Evolutionary conservation across 1,284 basidiomycete species (phyloP).

Genomic region (Cryptococcus floricola): DNA sequence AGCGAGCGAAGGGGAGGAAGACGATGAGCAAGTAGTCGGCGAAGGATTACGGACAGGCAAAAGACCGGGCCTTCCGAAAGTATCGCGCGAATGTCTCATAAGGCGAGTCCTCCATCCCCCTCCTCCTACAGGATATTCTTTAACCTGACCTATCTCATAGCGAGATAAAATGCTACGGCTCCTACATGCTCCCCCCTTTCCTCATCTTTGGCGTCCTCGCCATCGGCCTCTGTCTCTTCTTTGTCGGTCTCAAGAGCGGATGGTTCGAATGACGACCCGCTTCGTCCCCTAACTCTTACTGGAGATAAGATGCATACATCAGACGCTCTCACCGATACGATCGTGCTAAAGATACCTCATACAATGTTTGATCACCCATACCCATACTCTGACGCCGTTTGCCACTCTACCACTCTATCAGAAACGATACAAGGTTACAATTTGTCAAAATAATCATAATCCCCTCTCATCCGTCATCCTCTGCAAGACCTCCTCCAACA

Average conservation of each 20-base stretch:
- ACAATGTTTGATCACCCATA: too few species aligned
- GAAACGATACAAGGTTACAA: neutral
- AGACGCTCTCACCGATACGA: too few species aligned
- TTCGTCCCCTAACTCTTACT: too few species aligned
- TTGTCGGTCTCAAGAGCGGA: constrained; percentile 31
- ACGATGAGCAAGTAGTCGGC: neutral
- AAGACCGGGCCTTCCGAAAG: too few species aligned
- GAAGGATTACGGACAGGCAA: neutral
- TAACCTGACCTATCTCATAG: constrained; percentile 10
- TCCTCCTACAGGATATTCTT: neutral
- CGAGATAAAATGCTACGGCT: constrained; percentile 44
- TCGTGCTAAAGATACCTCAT: too few species aligned
- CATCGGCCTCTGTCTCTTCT: constrained; percentile 24
- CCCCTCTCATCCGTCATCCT: constrained; percentile 3
- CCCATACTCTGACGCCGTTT: too few species aligned
- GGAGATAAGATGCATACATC: too few species aligned
- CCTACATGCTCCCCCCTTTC: constrained; percentile 36
- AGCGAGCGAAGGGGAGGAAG: neutral
- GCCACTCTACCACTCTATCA: neutral
- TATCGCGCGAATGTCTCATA: too few species aligned
- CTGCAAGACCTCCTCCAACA: constrained; percentile 12
- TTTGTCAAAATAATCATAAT: neutral
- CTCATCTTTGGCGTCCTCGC: constrained; percentile 38
- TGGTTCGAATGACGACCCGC: constrained; percentile 5
- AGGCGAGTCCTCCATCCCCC: neutral